These are phyloP conservation scores for Podaxis carcinomalis DNA, from an alignment of 768 basidiomycete species.

Conservation along the genomic window DNA sequence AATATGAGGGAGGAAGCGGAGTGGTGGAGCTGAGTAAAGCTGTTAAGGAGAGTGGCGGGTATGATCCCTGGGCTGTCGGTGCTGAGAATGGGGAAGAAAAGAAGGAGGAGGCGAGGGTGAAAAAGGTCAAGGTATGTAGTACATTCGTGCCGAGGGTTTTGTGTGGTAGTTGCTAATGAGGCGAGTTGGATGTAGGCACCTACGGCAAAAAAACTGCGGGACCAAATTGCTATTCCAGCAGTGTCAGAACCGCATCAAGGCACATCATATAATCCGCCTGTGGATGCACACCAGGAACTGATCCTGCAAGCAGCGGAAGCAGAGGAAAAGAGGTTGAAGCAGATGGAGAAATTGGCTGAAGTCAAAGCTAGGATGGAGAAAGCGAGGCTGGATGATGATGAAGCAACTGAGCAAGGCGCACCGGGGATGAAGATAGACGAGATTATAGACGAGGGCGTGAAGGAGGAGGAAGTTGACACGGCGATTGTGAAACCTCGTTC, in stretches of 20 bases:
- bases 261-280: slow-evolving; percentile 85
- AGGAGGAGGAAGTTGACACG: slow-evolving; percentile 23
- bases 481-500: slow-evolving; percentile 24
- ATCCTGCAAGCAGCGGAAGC: slow-evolving; percentile 60
- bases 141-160: not conserved
- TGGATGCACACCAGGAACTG: slow-evolving; percentile 66
- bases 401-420: slow-evolving; percentile 34
- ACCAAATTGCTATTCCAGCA: slow-evolving; percentile 59
- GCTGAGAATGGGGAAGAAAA: slow-evolving; percentile 34
- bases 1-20: slow-evolving; percentile 63
- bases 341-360: slow-evolving; percentile 48
- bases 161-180: not conserved
- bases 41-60: slow-evolving; percentile 60
- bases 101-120: slow-evolving; percentile 39
- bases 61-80: slow-evolving; percentile 57
- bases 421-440: slow-evolving; percentile 66
- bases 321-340: slow-evolving; percentile 55
- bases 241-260: slow-evolving; percentile 74
- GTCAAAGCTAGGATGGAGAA: slow-evolving; percentile 52
- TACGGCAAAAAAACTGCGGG: slow-evolving; percentile 37
- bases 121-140: slow-evolving; percentile 47
- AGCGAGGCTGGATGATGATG: slow-evolving; percentile 34
- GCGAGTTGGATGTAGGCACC: slow-evolving; percentile 39
- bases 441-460: slow-evolving; percentile 30
- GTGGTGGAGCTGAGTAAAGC: slow-evolving; percentile 62